Conservation (phyloP, 371 early-diverging fungal genomes). For the Syncephalastrum contaminatum region DNA sequence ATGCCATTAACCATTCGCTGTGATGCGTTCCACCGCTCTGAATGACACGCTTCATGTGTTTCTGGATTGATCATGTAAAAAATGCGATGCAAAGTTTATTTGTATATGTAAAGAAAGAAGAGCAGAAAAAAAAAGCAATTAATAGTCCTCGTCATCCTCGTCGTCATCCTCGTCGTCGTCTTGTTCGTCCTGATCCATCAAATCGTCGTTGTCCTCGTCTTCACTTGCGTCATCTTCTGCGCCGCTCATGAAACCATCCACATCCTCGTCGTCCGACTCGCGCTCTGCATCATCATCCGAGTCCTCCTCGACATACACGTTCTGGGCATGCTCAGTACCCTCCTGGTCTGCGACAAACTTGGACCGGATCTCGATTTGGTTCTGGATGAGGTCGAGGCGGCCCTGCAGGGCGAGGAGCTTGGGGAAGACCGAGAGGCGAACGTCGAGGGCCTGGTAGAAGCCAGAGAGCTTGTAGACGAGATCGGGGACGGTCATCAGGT, state of each 20-base stretch:
- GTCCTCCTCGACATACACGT: conserved; percentile 61
- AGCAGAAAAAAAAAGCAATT: conserved; percentile 1
- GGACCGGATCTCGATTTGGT: conserved; percentile 63
- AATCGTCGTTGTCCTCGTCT: conserved; percentile 4
- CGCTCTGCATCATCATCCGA: conserved; percentile 55
- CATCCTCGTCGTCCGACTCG: conserved; percentile 34
- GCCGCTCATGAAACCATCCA: conserved; percentile 12
- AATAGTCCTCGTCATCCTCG: conserved; percentile 6
- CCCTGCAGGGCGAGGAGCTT: conserved; percentile 70
- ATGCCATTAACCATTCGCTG: too few relatives aligned
- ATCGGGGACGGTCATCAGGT: conserved; percentile 70
- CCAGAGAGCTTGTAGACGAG: conserved; percentile 61
- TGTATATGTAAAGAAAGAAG: conserved; percentile 8
- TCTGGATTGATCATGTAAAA: too few relatives aligned
- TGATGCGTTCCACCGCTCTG: too few relatives aligned
- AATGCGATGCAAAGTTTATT: too few relatives aligned
- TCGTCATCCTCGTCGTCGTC: conserved; percentile 10
- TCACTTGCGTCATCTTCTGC: conserved; percentile 10
- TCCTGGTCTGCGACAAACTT: conserved; percentile 41
- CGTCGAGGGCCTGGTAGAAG: conserved; percentile 73
- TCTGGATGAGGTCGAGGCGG: conserved; percentile 76
- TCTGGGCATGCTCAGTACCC: neutral
- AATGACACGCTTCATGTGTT: too few relatives aligned
- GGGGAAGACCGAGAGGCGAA: conserved; percentile 59
- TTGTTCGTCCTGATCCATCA: conserved; percentile 1